Evolutionary conservation across 2,329 filamentous ascomycete species (phyloP), one percentile per base, ranked within the genome.

Genomic region (Pseudogymnoascus sp.): DNA sequence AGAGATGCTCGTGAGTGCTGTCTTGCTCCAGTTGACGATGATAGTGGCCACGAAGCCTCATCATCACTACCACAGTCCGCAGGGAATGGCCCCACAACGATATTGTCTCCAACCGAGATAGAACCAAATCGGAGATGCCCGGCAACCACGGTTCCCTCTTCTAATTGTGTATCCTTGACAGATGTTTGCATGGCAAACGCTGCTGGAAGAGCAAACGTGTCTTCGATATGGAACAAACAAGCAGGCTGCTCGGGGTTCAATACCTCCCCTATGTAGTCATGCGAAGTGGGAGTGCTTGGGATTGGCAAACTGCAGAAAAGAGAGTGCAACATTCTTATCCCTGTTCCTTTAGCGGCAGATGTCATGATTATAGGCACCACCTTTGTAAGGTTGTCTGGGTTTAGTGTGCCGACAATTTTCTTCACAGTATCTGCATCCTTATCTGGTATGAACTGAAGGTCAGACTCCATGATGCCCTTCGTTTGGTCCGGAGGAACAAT

Each of bases 201-300:
- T 0, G 83, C 82, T 1, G 88, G 83, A 12, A 92, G 82, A 63
- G 83, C 89, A 73, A 96, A 97, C 1, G 92, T 86, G 68, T 97
- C 93, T 71, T 97, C 93, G 23, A 97, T 83, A 70, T 97, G 90
- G 70, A 97, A 97, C 1, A 97, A 76, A 35, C 83, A 83, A 4
- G 78, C 77, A 1, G 85, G 83, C 62, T 83, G 81, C 63, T 85
- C 80, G 0, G 84, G 83, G 63, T 85, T 85, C 61, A 85, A 70
- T 1, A 77, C 78, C 43, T 77, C 76, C 1, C 81, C 81, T n/a
- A 81, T 75, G 64, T 80, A 83, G 67, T 86, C 83, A 59, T 78
- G 77, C 0, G 81, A 72, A 1, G 80, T 83, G 6, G 81, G 81
- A 0, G 74, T 69, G 1, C 80, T 76, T 6, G 88, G 87, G 21